Conservation (phyloP, 2,329 filamentous ascomycete species). For the Hypoxylon sp. region DNA sequence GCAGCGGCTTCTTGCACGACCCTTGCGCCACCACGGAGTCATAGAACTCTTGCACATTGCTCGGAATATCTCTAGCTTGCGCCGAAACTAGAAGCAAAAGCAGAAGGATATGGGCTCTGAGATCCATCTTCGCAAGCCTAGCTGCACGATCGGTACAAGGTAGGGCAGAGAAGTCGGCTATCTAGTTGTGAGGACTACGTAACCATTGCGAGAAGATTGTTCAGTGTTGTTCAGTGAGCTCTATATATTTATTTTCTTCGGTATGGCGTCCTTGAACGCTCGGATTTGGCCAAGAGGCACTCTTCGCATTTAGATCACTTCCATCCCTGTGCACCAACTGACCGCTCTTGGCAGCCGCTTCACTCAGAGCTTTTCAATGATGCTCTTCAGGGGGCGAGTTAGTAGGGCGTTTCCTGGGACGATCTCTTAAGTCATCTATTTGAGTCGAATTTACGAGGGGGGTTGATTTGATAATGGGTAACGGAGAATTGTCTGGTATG, state of each 20-base stretch:
- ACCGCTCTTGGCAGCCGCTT: background rate
- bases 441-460: background rate
- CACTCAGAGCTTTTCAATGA: background rate
- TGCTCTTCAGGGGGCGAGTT: background rate
- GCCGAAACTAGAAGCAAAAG: conserved; percentile 3
- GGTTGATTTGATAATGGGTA: background rate
- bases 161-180: background rate
- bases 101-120: background rate
- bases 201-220: too few relatives aligned
- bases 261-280: background rate
- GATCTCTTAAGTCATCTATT: background rate
- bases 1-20: conserved; percentile 12
- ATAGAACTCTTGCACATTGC: conserved; percentile 16
- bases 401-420: background rate
- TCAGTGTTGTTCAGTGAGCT: background rate
- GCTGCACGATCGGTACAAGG: background rate
- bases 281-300: background rate
- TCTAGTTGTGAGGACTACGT: background rate
- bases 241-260: background rate
- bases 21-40: conserved; percentile 12
- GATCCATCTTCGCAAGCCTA: background rate
- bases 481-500: background rate
- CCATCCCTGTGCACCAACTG: background rate
- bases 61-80: conserved; percentile 14
- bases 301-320: background rate